Conservation (phyloP, 305 asterid genomes). For the Fraxinus floribunda region DNA sequence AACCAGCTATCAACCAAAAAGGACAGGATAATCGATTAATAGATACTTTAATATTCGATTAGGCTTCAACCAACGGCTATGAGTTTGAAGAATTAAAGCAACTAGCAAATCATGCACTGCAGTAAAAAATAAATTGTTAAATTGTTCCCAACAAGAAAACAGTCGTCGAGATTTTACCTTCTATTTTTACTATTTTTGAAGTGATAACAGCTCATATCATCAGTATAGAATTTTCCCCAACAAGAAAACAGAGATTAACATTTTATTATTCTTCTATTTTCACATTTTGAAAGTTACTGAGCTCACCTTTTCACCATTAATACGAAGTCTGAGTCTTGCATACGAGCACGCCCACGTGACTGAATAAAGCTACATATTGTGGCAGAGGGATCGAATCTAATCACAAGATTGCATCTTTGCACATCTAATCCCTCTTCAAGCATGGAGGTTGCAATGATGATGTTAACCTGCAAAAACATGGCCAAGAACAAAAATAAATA, state of each 20-base stretch:
- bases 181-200: background rate
- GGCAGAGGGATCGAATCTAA: constrained; percentile 76
- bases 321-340: constrained; percentile 75
- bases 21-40: background rate
- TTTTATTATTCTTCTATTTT: background rate
- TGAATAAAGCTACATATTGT: constrained; percentile 89
- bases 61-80: background rate
- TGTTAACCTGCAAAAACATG: constrained; percentile 58
- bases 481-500: background rate
- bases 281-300: background rate
- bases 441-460: constrained; percentile 79
- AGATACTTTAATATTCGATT: background rate
- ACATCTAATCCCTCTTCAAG: constrained; percentile 95
- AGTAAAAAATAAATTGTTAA: background rate
- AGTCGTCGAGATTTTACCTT: background rate
- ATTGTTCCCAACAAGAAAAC: background rate
- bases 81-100: background rate
- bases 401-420: constrained; percentile 86
- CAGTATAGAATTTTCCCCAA: background rate
- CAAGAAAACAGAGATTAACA: background rate
- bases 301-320: constrained; percentile 67
- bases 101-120: background rate
- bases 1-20: background rate
- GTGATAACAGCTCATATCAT: background rate
- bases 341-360: constrained; percentile 93